Evolutionary conservation across 2,329 filamentous ascomycete species (phyloP), one percentile per base, ranked within the genome.

Genomic region (Apiospora koreana): DNA sequence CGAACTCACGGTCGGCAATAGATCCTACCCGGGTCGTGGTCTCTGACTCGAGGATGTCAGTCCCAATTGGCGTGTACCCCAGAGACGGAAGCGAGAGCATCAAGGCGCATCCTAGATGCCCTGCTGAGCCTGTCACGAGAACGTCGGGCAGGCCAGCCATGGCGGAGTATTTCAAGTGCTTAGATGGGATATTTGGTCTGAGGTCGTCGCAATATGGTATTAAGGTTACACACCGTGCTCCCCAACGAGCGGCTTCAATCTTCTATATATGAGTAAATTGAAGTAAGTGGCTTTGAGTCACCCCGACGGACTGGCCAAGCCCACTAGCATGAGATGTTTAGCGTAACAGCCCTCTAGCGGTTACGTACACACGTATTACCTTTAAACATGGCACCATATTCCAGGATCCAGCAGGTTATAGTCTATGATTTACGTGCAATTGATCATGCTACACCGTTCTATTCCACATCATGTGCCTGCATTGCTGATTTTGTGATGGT

Each of bases 51-150:
- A 83, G 73, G 65, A 85, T 82, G 74, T 86, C 84, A 73, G 85
- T 79, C 69, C 84, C 84, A 3, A 84, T 68, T 0, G 84, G 83
- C 0, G 64, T 75, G 76, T 83, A 81, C 68, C 83, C 83, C 3
- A 80, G 74, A 0, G 74, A 70, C 0, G 82, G 81, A 2, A 86
- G 77, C 10, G 76, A 72, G 25, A 85, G 81, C 82, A 86, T 84
- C 0, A 86, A 78, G 25, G 83, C 84, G 0, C 79, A 79, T 72
- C 84, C 84, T 12, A 86, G 80, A 69, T 86, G 84, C 69, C 84
- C 84, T 0, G 84, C 79, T 0, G 83, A 83, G 72, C 84, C 84
- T 21, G 84, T 86, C 46, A 86, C 82, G 21, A 86, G 82, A 48
- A 85, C 79, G 71, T 81, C 72, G 68, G 77, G 46, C 21, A n/a